Percentiles rank a stretch among this genome's conserved stretches.
These are phyloP conservation scores for Trichoderma guizhouense DNA, from an alignment of 2,329 filamentous ascomycete species.

Conservation along the genomic window DNA sequence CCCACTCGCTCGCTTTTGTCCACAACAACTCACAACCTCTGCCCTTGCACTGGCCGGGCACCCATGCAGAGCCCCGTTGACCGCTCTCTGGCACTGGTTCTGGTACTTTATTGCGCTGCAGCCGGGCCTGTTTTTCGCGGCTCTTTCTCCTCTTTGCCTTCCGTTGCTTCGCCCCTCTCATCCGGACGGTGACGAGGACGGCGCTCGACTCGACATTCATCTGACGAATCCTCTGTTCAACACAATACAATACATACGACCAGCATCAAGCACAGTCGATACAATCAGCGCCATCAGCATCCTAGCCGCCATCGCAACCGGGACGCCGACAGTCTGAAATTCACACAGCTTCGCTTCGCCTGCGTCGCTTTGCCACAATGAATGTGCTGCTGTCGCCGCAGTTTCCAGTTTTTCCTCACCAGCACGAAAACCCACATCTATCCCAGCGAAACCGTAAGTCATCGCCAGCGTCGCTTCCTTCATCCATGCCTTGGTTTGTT, in stretches of 20 bases:
- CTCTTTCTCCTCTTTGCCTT: slow-evolving; percentile 15
- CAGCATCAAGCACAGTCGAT: background rate
- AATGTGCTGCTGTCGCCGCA: slow-evolving; percentile 61
- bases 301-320: background rate
- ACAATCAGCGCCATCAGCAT: background rate
- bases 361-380: slow-evolving; percentile 42
- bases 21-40: slow-evolving; percentile 16
- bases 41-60: slow-evolving; percentile 19
- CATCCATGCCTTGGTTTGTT: background rate
- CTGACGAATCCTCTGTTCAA: background rate
- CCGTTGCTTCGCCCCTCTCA: slow-evolving; percentile 11
- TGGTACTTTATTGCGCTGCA: slow-evolving; percentile 5
- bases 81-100: slow-evolving; percentile 17
- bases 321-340: background rate
- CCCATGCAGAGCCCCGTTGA: slow-evolving; percentile 22
- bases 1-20: slow-evolving; percentile 5
- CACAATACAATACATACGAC: background rate
- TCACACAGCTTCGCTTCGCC: background rate
- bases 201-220: background rate
- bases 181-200: background rate
- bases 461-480: background rate
- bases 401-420: slow-evolving; percentile 56
- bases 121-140: background rate
- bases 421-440: slow-evolving; percentile 53
- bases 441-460: slow-evolving; percentile 55